Percentiles rank a stretch among this genome's conserved stretches.
Evolutionary conservation across 805 yeast genomes (phyloP).

Genomic region (Yarrowia porcina): DNA sequence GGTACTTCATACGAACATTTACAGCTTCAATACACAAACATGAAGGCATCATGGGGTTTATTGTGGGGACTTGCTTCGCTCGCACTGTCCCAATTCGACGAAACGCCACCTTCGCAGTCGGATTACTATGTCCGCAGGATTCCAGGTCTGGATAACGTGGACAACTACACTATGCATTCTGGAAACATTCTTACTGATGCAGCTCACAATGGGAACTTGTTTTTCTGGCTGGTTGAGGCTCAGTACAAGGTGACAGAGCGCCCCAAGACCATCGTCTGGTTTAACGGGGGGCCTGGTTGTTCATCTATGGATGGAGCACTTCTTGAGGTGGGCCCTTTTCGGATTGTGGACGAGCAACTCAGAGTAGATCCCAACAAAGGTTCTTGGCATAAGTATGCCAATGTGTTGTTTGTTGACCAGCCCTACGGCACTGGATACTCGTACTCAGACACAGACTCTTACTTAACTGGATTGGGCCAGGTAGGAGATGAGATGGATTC

Average conservation of each 20-base stretch:
- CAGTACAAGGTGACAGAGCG: slow-evolving; percentile 41
- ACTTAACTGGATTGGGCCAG: slow-evolving; percentile 40
- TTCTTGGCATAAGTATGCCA: slow-evolving; percentile 78
- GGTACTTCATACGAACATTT: background rate
- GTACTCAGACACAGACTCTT: slow-evolving; percentile 48
- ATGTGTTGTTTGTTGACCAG: slow-evolving; percentile 85
- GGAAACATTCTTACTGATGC: slow-evolving; percentile 52
- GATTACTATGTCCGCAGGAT: background rate
- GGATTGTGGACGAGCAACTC: slow-evolving; percentile 47
- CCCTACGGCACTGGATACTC: slow-evolving; percentile 95
- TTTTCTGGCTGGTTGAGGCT: slow-evolving; percentile 68
- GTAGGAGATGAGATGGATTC: slow-evolving; percentile 60
- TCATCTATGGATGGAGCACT: slow-evolving; percentile 97
- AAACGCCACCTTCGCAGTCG: slow-evolving; percentile 13
- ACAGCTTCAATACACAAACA: background rate
- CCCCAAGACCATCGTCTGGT: slow-evolving; percentile 63
- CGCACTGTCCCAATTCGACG: background rate
- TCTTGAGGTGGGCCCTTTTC: slow-evolving; percentile 86
- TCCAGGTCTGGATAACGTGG: slow-evolving; percentile 16
- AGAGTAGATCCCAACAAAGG: slow-evolving; percentile 60
- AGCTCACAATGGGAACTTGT: slow-evolving; percentile 56
- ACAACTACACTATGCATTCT: slow-evolving; percentile 43
- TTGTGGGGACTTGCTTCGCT: background rate
- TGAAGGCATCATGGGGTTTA: background rate
- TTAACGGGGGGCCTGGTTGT: slow-evolving; percentile 98